Conservation (phyloP, 2,329 filamentous ascomycete species). For the Aspergillus versicolor region DNA sequence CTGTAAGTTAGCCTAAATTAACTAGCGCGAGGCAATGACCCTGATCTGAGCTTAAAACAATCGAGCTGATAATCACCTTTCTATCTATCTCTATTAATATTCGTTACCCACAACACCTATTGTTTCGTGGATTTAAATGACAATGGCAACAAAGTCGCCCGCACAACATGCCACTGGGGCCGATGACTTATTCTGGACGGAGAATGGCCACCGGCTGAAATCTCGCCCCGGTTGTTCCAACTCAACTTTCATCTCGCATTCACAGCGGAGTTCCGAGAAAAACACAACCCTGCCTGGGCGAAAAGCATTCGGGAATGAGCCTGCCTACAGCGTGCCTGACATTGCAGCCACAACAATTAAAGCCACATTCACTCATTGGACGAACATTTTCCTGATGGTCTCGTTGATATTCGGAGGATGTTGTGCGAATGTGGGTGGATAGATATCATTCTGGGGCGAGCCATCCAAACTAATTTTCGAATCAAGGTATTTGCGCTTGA, state of each 20-base stretch:
- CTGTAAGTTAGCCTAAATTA: no score
- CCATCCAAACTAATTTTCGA: constrained; percentile 22
- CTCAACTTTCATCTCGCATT: background rate
- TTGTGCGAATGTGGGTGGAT: constrained; percentile 75
- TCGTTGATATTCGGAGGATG: constrained; percentile 92
- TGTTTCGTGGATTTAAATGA: background rate
- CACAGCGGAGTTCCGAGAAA: background rate
- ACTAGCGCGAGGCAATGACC: no score
- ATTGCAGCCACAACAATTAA: constrained; percentile 32
- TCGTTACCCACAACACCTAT: background rate
- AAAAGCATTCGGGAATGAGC: background rate
- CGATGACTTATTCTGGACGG: background rate
- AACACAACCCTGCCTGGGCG: background rate
- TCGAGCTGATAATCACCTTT: no score
- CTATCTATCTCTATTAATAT: background rate
- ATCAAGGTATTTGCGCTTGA: constrained; percentile 88
- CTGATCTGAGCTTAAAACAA: no score
- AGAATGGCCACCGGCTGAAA: background rate
- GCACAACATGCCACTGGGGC: background rate
- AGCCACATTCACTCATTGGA: constrained; percentile 56
- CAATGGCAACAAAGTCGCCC: background rate
- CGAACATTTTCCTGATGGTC: constrained; percentile 68
- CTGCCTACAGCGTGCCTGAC: constrained; percentile 7
- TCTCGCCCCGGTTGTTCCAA: background rate
- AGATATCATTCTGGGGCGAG: constrained; percentile 2